phyloP scores from a whole-genome alignment of 352 stramenopile species.

The Blastocystis sp. region DNA sequence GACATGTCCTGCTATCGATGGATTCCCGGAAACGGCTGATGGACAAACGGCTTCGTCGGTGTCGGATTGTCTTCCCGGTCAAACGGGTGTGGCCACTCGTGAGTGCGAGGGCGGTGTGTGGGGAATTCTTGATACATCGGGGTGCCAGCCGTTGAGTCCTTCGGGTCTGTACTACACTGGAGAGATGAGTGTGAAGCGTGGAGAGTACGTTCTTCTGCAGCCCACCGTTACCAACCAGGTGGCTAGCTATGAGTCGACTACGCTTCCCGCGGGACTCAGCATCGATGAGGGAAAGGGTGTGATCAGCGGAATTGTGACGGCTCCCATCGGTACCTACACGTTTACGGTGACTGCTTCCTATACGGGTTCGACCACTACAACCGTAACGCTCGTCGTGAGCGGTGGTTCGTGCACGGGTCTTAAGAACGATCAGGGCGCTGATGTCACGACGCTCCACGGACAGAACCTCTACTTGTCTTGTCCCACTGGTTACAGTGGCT shows the following conservation, averaged over 20 bases:
- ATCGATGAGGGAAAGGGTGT: not conserved
- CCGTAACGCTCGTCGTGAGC: not conserved
- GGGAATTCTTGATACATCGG: not conserved
- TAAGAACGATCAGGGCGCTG: not conserved
- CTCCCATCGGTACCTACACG: not conserved
- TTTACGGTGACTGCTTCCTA: not conserved
- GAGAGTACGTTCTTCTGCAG: not conserved
- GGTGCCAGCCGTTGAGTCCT: not conserved
- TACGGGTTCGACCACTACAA: not conserved
- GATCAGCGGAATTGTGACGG: not conserved
- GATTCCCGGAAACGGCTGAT: not conserved
- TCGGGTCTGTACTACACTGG: not conserved
- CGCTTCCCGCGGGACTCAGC: not conserved
- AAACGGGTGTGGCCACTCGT: not conserved
- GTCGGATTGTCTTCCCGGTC: not conserved
- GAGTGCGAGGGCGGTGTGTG: not conserved
- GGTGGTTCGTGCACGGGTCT: conserved; percentile 14
- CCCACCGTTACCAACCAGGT: not conserved
- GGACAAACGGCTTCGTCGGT: not conserved
- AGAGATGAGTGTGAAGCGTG: not conserved
- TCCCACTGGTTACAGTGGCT: not conserved
- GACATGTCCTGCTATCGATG: not conserved
- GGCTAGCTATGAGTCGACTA: not conserved
- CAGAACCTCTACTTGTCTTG: not conserved
- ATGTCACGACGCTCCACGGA: not conserved